Evolutionary conservation across 129 eudicot species (phyloP).

Genomic region (Helichrysum umbraculigerum): DNA sequence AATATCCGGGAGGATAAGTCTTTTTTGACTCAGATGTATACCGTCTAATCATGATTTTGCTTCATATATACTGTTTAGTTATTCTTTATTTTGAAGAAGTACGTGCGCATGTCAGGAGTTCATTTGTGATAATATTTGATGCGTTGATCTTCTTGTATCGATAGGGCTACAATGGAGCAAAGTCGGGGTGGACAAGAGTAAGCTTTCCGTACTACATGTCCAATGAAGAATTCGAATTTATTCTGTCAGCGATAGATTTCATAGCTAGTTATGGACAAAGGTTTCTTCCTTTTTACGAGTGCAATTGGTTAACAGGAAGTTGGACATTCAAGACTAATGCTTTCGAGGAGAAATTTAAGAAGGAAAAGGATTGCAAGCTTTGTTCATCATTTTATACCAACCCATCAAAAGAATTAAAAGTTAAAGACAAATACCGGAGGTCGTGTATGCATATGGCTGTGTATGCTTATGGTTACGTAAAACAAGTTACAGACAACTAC

Average conservation of each 20-base stretch:
- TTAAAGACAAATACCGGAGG: neutral
- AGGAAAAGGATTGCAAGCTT: neutral
- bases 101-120: too few relatives aligned
- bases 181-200: slow-evolving; percentile 84
- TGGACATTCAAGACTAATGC: slow-evolving; percentile 51
- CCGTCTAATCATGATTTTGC: too few relatives aligned
- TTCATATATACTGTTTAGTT: too few relatives aligned
- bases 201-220: slow-evolving; percentile 87
- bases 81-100: too few relatives aligned
- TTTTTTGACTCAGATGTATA: too few relatives aligned
- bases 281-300: slow-evolving; percentile 61
- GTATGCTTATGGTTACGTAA: neutral
- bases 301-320: slow-evolving; percentile 64
- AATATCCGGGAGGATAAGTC: neutral
- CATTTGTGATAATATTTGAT: neutral
- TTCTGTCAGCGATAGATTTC: slow-evolving; percentile 61
- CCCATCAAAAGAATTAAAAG: slow-evolving; percentile 19
- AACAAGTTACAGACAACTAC: neutral
- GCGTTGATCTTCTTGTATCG: neutral
- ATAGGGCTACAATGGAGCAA: slow-evolving; percentile 69
- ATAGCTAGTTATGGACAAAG: slow-evolving; percentile 62
- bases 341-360: slow-evolving; percentile 5
- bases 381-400: neutral
- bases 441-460: neutral
- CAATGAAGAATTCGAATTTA: slow-evolving; percentile 62